Evolutionary conservation across 2,329 filamentous ascomycete species (phyloP), one percentile per base, ranked within the genome.

Genomic region (Trichoderma harzianum): DNA sequence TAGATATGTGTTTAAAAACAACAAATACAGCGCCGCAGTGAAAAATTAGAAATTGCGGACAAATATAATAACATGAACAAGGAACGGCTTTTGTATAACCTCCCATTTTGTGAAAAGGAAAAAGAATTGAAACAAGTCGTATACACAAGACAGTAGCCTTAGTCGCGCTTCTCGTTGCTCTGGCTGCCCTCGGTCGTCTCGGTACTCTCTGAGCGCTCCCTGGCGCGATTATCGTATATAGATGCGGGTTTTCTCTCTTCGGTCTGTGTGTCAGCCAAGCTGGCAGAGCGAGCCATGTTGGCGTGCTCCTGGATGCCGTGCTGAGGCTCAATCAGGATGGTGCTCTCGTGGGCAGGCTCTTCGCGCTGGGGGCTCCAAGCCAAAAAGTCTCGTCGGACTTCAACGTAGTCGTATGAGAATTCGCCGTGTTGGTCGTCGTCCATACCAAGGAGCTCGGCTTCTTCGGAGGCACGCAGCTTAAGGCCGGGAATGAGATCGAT

Each of bases 391-490:
- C 93, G 90, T 79, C 93, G 91, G 72, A 95, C 92, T 86, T 96
- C 93, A 75, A 96, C 93, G 81, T 95, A 96, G 81, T 96, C 93
- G 85, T 95, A 95, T 14, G 93, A 93, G 79, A 95, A 96, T 83
- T 96, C 93, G 82, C 93, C 93, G 76, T 95, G 92, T 84, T 96
- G 93, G 83, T 95, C 93, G 79, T 95, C 93, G 78, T 96, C 93
- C 92, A 95, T 95, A 76, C 93, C 93, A 71, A 95, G 89, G 14
- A 95, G 89, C 82, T 96, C 93, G 28, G 93, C 93, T 82, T 95
- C 91, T 78, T 94, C 92, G 30, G 89, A 91, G 10, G 93, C 92
- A 72, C 93, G 92, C 60, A 96, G 91, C 80, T 94, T 89, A 24
- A 96, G 88, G 61, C 93, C 93, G 30, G 93, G 93, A 26, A 94